These are phyloP conservation scores for Lasiosphaeria hispida DNA, from an alignment of 495 filamentous ascomycete species.

Conservation along the genomic window DNA sequence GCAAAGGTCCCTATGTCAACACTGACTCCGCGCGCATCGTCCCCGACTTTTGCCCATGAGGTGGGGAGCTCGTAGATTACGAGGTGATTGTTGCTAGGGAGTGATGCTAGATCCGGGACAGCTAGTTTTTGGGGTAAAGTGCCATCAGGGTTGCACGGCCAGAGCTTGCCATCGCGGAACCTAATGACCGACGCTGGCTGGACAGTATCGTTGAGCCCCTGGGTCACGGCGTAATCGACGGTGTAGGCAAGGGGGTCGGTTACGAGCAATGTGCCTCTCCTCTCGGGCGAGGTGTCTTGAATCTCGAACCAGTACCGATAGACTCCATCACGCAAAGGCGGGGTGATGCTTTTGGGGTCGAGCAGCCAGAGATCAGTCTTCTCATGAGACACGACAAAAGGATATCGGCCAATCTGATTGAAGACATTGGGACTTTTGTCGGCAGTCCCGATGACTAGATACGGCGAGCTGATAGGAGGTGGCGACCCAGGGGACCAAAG, in stretches of 20 bases:
- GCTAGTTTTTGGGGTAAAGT: slow-evolving; percentile 13
- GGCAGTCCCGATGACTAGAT: slow-evolving; percentile 21
- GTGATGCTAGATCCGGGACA: slow-evolving; percentile 15
- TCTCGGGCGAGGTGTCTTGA: slow-evolving; percentile 16
- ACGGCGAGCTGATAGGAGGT: background rate
- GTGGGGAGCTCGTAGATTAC: slow-evolving; percentile 35
- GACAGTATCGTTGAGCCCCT: background rate
- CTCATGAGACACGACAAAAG: slow-evolving; percentile 5
- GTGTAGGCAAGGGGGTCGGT: slow-evolving; percentile 33
- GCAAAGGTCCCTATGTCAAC: slow-evolving; percentile 33
- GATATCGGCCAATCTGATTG: slow-evolving; percentile 11
- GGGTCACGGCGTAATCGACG: slow-evolving; percentile 22
- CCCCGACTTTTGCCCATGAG: slow-evolving; percentile 26
- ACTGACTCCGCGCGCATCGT: slow-evolving; percentile 10
- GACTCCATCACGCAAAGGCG: slow-evolving; percentile 19
- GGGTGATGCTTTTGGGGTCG: slow-evolving; percentile 19
- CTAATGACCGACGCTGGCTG: slow-evolving; percentile 32
- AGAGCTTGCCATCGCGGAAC: slow-evolving; percentile 25
- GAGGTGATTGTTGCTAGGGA: slow-evolving; percentile 34
- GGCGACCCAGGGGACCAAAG: slow-evolving; percentile 27
- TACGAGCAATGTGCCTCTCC: slow-evolving; percentile 9
- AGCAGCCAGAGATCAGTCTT: slow-evolving; percentile 26
- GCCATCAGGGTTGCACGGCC: slow-evolving; percentile 30
- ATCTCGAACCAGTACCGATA: slow-evolving; percentile 34
- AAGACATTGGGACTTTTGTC: background rate